Percentiles rank a stretch among this genome's conserved stretches.
phyloP scores from a whole-genome alignment of 2,329 filamentous ascomycete species.

The Boeremia exigua region DNA sequence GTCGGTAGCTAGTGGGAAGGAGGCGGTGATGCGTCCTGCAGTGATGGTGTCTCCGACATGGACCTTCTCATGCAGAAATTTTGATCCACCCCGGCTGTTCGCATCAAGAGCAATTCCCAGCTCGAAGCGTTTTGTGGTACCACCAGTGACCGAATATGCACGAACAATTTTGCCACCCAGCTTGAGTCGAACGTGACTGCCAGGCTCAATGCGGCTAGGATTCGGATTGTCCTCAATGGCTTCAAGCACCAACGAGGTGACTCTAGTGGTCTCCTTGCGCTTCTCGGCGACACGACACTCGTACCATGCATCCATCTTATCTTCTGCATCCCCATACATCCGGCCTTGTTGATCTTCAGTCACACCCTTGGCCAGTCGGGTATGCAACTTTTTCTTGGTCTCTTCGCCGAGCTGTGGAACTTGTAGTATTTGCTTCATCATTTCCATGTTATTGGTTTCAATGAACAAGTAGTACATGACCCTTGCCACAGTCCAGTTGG shows the following conservation, averaged over 20 bases:
- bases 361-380: conserved; percentile 57
- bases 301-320: conserved; percentile 43
- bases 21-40: conserved; percentile 59
- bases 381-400: conserved; percentile 60
- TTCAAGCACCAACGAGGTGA: conserved; percentile 62
- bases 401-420: conserved; percentile 56
- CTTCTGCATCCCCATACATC: conserved; percentile 35
- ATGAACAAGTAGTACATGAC: conserved; percentile 69
- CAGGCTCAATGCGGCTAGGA: conserved; percentile 48
- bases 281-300: conserved; percentile 57
- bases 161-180: conserved; percentile 64
- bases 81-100: conserved; percentile 65
- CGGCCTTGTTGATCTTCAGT: conserved; percentile 40
- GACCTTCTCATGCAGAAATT: conserved; percentile 60
- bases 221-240: conserved; percentile 45
- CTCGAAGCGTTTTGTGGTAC: conserved; percentile 58
- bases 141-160: conserved; percentile 66
- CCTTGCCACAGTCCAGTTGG: conserved; percentile 67
- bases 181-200: conserved; percentile 63
- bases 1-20: conserved; percentile 53
- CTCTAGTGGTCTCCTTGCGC: conserved; percentile 57
- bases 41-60: conserved; percentile 58
- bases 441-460: conserved; percentile 56
- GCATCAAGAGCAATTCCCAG: conserved; percentile 65
- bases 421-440: conserved; percentile 53